Evolutionary conservation across 2,329 filamentous ascomycete genomes (phyloP).

Genomic region (Sphaerulina populicola): DNA sequence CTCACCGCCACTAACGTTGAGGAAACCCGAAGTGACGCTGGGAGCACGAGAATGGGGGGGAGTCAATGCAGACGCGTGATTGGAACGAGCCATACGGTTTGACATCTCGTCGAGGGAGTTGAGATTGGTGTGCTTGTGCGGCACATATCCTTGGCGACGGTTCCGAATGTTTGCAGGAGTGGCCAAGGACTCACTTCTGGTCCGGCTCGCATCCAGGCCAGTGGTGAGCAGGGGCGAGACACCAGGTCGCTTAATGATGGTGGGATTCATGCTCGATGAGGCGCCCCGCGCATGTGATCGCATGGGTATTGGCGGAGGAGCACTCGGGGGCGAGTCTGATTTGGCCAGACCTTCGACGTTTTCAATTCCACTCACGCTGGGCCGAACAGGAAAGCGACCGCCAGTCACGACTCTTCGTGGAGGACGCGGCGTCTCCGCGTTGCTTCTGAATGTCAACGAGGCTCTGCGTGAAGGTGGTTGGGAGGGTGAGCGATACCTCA

Average conservation of each 20-base stretch:
- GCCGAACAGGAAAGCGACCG: constrained; percentile 54
- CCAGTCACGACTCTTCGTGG: constrained; percentile 48
- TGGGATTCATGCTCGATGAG: constrained; percentile 17
- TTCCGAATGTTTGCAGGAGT: constrained; percentile 44
- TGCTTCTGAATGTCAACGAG: constrained; percentile 43
- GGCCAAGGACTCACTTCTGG: constrained; percentile 52
- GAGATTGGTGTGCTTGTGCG: constrained; percentile 44
- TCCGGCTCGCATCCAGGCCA: constrained; percentile 59
- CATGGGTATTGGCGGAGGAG: constrained; percentile 65
- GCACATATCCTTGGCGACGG: constrained; percentile 54
- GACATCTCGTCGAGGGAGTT: constrained; percentile 24
- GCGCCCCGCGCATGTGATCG: constrained; percentile 66
- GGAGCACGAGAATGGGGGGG: constrained; percentile 28
- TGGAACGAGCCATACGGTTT: constrained; percentile 28
- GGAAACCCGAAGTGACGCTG: constrained; percentile 26
- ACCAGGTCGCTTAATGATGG: constrained; percentile 52
- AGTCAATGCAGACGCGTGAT: constrained; percentile 45
- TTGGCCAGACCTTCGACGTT: constrained; percentile 46
- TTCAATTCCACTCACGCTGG: constrained; percentile 60
- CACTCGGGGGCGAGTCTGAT: constrained; percentile 52
- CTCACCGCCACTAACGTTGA: constrained; percentile 25
- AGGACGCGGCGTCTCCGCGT: constrained; percentile 67
- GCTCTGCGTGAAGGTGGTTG: neutral
- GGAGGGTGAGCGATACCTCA: constrained; percentile 16
- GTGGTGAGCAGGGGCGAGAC: constrained; percentile 60